Base-by-base conservation (phyloP, 2,329 filamentous ascomycete genomes). In the Clarireedia homoeocarpa region DNA sequence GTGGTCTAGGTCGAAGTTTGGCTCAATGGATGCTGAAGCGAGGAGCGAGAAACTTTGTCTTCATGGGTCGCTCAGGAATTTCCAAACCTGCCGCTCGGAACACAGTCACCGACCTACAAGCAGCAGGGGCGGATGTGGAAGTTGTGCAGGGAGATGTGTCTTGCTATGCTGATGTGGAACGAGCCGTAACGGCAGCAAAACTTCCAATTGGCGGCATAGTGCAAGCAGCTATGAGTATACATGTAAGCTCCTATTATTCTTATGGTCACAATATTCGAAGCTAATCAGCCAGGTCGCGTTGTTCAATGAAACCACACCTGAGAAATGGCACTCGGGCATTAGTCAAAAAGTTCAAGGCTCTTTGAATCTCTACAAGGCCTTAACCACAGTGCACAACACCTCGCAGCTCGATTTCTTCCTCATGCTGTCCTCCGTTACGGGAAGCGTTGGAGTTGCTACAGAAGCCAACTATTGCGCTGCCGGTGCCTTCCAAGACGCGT, bases 381-480 rank as follows among this genome's bases (percentile, higher is more conserved):
- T 53, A 27, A 12, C 45, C 14, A 48, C 26, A 27, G 17, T 27
- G 15, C 26, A 5, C 15, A 48, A 17, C 15, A 48, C 24, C 26
- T 9, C 46, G 24, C 24, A 48, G n/a, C 26, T 48, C 14, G 46
- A 48, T 61, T 71, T 73, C 62, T 72, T 73, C 59, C 51, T 72
- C 36, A 61, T 71, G 56, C 64, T 50, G 59, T 68, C 52, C 47
- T 69, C 57, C 39, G 56, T 68, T 38, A 38, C 7, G 34, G 15
- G 51, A 2, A 20, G 17, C 17, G 17, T 20, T 20, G 17, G 17
- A 20, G 17, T 20, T 0, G 59, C 68, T 0, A 67, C 63, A 0
- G 70, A 75, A 51, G 59, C 56, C 38, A 72, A 71, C 42, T 75
- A 75, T 48, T 67, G 65, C n/a, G 66, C 71, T 0, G 67, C 66